Evolutionary conservation across 805 yeast genomes (phyloP).

Genomic region (Candida sakaeoensis): DNA sequence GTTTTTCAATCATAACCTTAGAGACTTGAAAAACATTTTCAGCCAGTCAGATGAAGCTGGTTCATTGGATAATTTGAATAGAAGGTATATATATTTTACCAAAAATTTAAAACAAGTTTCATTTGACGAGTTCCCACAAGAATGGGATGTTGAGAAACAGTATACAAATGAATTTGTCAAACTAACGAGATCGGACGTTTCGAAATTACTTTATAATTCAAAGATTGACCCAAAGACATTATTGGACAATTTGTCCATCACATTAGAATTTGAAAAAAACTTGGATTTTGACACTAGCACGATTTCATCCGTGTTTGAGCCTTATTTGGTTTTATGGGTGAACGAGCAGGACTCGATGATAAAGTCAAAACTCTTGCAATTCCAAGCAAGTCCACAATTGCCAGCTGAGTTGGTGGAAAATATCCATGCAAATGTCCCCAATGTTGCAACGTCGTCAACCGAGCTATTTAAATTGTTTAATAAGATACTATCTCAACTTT

Average conservation of each 20-base stretch:
- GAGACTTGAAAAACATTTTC: conserved; percentile 75
- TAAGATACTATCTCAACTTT: conserved; percentile 64
- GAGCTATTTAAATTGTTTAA: conserved; percentile 81
- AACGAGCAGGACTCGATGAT: conserved; percentile 72
- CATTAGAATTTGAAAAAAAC: conserved; percentile 81
- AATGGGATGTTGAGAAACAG: conserved; percentile 68
- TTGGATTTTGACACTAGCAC: conserved; percentile 31
- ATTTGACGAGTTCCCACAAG: conserved; percentile 55
- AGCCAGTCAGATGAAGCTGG: conserved; percentile 88
- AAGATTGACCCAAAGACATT: conserved; percentile 59
- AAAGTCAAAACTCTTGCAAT: conserved; percentile 59
- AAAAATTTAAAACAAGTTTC: conserved; percentile 62
- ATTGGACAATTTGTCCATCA: conserved; percentile 64
- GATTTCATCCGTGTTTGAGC: conserved; percentile 70
- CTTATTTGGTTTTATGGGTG: conserved; percentile 82
- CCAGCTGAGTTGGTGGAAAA: conserved; percentile 37
- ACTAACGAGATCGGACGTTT: conserved; percentile 63
- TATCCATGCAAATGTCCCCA: conserved; percentile 46
- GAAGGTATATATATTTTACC: conserved; percentile 80
- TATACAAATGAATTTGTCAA: conserved; percentile 63
- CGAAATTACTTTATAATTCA: conserved; percentile 23
- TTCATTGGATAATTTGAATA: conserved; percentile 75
- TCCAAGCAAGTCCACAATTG: conserved; percentile 54
- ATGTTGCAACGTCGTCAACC: conserved; percentile 81
- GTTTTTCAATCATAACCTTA: conserved; percentile 66